phyloP scores from a whole-genome alignment of 495 filamentous ascomycete species.

The Podospora sp. region DNA sequence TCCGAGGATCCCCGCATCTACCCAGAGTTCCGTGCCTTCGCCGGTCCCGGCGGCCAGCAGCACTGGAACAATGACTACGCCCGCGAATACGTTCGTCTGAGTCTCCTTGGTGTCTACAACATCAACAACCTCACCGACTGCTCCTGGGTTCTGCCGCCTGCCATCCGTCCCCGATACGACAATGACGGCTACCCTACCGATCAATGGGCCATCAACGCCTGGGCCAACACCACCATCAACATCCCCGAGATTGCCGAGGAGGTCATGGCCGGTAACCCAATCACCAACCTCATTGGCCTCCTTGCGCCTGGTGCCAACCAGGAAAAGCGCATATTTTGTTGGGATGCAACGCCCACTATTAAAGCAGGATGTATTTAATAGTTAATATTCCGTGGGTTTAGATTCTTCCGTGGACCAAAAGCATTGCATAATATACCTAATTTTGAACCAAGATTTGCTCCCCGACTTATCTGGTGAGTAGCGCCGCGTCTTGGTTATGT shows the following conservation, averaged over 20 bases:
- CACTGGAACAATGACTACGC: conserved; percentile 42
- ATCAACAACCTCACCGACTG: conserved; percentile 47
- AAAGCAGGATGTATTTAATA: too few species aligned
- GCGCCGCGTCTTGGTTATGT: background rate
- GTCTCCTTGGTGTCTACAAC: conserved; percentile 46
- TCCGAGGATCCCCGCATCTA: conserved; percentile 39
- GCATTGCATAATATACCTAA: background rate
- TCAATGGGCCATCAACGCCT: conserved; percentile 10
- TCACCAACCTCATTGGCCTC: background rate
- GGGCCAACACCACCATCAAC: conserved; percentile 5
- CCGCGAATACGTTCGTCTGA: conserved; percentile 44
- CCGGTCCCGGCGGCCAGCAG: conserved; percentile 31
- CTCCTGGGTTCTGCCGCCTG: conserved; percentile 36
- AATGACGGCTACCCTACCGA: background rate
- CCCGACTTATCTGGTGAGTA: background rate
- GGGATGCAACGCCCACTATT: too few species aligned
- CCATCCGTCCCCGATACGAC: background rate
- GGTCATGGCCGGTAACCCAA: background rate
- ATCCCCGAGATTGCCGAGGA: conserved; percentile 6
- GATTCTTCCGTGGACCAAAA: background rate
- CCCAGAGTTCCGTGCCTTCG: conserved; percentile 35
- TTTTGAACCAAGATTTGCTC: background rate
- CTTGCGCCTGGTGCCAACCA: background rate
- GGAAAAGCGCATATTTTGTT: background rate
- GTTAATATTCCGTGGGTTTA: background rate